Conservation (phyloP, 805 yeast genomes). For the Yarrowia bubula region DNA sequence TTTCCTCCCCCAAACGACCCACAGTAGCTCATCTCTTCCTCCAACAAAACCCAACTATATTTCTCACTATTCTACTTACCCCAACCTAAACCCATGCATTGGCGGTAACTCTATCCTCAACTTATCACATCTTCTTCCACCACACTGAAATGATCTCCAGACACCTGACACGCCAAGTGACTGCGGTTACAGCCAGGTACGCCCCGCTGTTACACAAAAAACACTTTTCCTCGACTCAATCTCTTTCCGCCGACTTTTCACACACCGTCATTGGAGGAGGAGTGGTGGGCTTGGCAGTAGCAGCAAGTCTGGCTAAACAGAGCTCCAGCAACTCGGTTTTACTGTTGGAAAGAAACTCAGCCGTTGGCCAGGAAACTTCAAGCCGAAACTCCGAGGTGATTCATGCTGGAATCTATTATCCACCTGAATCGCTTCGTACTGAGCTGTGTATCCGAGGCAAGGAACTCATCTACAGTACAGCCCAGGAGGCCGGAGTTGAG, state of each 20-base stretch:
- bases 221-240: not conserved
- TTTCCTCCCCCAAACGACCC: no score
- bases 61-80: no score
- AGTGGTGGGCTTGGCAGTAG: slow-evolving; percentile 78
- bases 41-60: no score
- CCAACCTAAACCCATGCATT: no score
- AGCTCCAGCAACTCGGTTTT: slow-evolving; percentile 51
- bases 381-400: slow-evolving; percentile 91
- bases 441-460: slow-evolving; percentile 75
- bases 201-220: not conserved
- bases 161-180: not conserved
- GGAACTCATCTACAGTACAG: slow-evolving; percentile 51
- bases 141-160: not conserved
- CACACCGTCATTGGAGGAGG: slow-evolving; percentile 84
- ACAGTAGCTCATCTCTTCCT: no score
- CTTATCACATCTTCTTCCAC: no score
- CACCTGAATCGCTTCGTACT: slow-evolving; percentile 63
- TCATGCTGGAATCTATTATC: slow-evolving; percentile 87
- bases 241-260: slow-evolving; percentile 49
- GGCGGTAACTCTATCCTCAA: not conserved
- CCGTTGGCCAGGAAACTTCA: slow-evolving; percentile 76
- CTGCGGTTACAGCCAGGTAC: not conserved
- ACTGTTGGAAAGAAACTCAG: slow-evolving; percentile 64
- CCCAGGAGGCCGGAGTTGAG: slow-evolving; percentile 50
- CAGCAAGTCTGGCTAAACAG: slow-evolving; percentile 57